phyloP scores from a whole-genome alignment of 1,139 yeast genomes.

The Kurtzmaniella quercitrusa region DNA sequence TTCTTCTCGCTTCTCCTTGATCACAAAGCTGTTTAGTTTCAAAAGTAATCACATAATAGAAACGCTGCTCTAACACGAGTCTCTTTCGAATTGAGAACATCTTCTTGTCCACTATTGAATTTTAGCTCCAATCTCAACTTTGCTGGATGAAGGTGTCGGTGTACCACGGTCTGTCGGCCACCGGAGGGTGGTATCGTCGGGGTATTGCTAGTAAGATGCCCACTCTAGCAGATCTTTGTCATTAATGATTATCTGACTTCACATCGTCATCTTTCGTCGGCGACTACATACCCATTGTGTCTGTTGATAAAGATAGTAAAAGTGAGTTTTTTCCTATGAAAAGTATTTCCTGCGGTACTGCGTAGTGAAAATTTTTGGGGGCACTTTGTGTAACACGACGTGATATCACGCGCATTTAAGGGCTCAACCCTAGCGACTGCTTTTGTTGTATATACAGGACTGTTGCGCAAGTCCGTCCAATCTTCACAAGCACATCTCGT shows the following conservation, averaged over 20 bases:
- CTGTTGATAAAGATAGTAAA: slow-evolving; percentile 5
- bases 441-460: not conserved
- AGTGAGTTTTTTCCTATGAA: slow-evolving; percentile 3
- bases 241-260: not conserved
- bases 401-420: not conserved
- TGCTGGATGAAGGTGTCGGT: not conserved
- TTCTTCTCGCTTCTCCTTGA: no score
- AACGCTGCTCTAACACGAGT: no score
- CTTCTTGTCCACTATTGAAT: no score
- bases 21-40: no score
- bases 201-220: not conserved
- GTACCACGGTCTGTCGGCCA: not conserved
- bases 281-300: slow-evolving; percentile 14
- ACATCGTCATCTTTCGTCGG: not conserved
- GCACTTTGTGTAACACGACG: not conserved
- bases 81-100: no score
- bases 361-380: slow-evolving; percentile 3
- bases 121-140: no score
- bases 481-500: no score
- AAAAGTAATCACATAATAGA: no score
- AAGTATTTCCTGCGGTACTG: slow-evolving; percentile 2
- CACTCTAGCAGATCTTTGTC: not conserved
- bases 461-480: no score
- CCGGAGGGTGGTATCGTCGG: not conserved
- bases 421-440: slow-evolving; percentile 1